Conservation (phyloP, 2,329 filamentous ascomycete species). For the Diaporthe batatas region DNA sequence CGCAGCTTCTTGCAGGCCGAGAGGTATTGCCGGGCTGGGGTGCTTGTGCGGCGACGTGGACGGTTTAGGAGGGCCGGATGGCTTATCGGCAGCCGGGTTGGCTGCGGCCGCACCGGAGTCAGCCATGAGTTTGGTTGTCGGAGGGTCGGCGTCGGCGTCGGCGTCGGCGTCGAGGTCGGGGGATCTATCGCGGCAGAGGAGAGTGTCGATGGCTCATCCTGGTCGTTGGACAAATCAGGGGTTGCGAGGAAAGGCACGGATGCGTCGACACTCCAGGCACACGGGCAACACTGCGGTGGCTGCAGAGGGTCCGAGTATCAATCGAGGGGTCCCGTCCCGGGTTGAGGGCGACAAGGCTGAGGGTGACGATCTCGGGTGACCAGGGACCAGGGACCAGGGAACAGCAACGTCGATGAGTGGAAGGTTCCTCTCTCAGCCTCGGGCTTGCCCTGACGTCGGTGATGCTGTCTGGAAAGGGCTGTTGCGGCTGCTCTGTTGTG, state of each 20-base stretch:
- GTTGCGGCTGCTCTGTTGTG: constrained; percentile 34
- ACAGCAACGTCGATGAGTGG: constrained; percentile 13
- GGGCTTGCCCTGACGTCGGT: constrained; percentile 40
- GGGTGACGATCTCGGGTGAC: constrained; percentile 6
- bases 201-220: constrained; percentile 32
- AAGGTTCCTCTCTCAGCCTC: constrained; percentile 36
- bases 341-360: constrained; percentile 13
- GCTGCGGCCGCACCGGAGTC: constrained; percentile 33
- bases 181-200: constrained; percentile 29
- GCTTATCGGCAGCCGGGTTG: constrained; percentile 31
- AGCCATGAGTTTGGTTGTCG: constrained; percentile 36
- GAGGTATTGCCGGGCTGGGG: constrained; percentile 70
- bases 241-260: constrained; percentile 9
- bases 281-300: background rate
- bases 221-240: constrained; percentile 35
- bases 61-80: constrained; percentile 8
- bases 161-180: background rate
- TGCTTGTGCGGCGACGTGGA: constrained; percentile 33
- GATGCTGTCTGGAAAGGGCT: constrained; percentile 35
- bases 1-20: constrained; percentile 92
- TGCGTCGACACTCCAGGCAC: constrained; percentile 1
- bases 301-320: background rate
- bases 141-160: background rate
- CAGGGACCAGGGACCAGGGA: constrained; percentile 6
- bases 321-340: constrained; percentile 3